Evolutionary conservation across 1,284 basidiomycete species (phyloP).

Genomic region (Ceratobasidium sp.): DNA sequence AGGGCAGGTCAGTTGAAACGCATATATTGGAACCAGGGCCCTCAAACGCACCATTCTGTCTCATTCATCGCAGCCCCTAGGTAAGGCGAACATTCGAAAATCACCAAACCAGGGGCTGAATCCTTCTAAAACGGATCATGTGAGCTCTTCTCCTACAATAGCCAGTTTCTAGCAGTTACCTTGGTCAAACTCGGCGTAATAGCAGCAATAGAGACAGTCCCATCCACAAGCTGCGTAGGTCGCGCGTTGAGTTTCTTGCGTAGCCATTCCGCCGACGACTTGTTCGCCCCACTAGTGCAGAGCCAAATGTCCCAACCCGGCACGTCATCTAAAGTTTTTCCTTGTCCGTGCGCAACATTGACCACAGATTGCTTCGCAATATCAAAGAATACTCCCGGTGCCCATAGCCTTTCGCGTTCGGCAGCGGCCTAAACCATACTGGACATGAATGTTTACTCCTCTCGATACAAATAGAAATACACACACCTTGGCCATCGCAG

Average conservation of each 20-base stretch:
- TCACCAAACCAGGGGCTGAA: slow-evolving; percentile 37
- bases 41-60: slow-evolving; percentile 19
- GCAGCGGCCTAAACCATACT: slow-evolving; percentile 23
- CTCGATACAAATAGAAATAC: neutral
- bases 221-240: slow-evolving; percentile 38
- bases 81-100: slow-evolving; percentile 42
- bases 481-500: slow-evolving; percentile 43
- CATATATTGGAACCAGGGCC: neutral
- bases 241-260: slow-evolving; percentile 39
- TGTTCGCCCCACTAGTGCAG: slow-evolving; percentile 40
- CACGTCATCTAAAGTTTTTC: slow-evolving; percentile 25
- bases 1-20: neutral
- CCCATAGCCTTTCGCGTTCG: slow-evolving; percentile 41
- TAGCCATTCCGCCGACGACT: slow-evolving; percentile 43
- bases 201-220: slow-evolving; percentile 33
- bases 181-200: slow-evolving; percentile 27
- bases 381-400: slow-evolving; percentile 39
- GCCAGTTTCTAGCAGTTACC: neutral
- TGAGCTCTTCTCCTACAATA: neutral
- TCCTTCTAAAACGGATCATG: slow-evolving; percentile 17
- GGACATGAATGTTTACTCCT: neutral
- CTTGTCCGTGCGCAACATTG: neutral
- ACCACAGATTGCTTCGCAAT: slow-evolving; percentile 7
- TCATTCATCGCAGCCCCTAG: slow-evolving; percentile 43
- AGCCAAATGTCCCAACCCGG: slow-evolving; percentile 44